A percentile compares a stretch with the other conserved stretches of the same genome.
Conservation (phyloP, 1,284 basidiomycete genomes). For the Tilletia walkeri region DNA sequence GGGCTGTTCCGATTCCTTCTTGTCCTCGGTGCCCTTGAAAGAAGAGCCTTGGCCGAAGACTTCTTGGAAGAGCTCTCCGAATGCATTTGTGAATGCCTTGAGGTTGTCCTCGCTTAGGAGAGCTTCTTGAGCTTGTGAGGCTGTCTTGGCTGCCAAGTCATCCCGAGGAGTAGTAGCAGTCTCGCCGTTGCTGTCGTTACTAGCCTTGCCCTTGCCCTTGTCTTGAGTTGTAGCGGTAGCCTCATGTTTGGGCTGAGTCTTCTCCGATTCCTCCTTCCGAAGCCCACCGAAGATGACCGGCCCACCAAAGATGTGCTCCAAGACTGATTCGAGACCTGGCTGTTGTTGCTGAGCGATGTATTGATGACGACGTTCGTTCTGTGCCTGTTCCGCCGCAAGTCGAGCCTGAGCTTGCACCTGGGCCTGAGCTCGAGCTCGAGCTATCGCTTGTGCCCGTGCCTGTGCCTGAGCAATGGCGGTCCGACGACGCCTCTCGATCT, state of each 20-base stretch:
- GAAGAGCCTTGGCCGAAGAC: background rate
- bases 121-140: background rate
- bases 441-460: background rate
- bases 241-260: background rate
- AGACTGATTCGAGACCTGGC: background rate
- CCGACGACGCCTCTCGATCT: too few relatives aligned
- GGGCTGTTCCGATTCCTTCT: background rate
- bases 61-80: conserved; percentile 14
- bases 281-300: background rate
- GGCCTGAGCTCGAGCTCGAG: too few relatives aligned
- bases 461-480: background rate
- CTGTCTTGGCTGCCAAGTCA: background rate
- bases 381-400: background rate
- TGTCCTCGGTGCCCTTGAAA: background rate
- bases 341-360: background rate
- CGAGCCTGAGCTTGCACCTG: too few relatives aligned
- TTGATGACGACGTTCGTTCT: background rate
- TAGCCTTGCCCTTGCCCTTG: conserved; percentile 11
- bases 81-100: background rate
- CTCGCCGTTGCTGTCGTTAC: background rate
- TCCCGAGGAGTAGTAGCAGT: background rate
- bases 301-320: background rate
- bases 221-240: background rate
- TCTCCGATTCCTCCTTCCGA: background rate
- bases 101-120: background rate